Base-by-base conservation (phyloP, 2,329 filamentous ascomycete species). In the Didymella segeticola region DNA sequence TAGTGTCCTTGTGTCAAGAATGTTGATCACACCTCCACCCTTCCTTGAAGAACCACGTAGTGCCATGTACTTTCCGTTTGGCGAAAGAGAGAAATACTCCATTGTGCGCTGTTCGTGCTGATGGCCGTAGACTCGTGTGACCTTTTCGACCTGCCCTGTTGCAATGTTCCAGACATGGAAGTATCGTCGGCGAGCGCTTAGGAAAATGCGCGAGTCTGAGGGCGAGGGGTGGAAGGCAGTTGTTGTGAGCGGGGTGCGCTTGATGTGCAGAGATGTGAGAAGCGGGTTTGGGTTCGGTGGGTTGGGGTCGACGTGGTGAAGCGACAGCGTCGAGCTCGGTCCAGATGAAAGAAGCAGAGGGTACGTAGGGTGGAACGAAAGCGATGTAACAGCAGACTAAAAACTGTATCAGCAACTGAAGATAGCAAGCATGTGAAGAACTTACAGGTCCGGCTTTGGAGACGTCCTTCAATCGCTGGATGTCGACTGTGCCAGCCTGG, bases 81-180 rank as follows among this genome's bases (percentile, higher is more conserved):
- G 93, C 38, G 90, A 96, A 22, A 96, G 79, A 65, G 89, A 90
- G 81, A 99, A 96, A 25, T 83, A 82, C 75, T 98, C 95, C 91
- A 97, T 97, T 33, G 85, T 89, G 66, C 87, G 89, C 74, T 97
- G 93, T 75, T 96, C 91, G 49, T 90, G 83, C 61, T 87, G 81
- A 63, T 92, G 88, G 58, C 92, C 86, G 69, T 89, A 84, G 54
- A 95, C 79, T 71, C 89, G 82, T 63, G 85, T 86, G 37, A 96
- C 84, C 76, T 96, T 96, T 67, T 93, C 89, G 42, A 99, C 86
- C 11, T 82, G 80, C 36, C 95, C 95, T 0, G 89, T 88, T 36
- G 88, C 81, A 20, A 99, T 83, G 68, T 98, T 88, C 95, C 95
- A 99, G 62, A 89, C 87, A 77, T 98, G 95, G 76, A 98, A 97